Base-by-base conservation (phyloP, 2,329 filamentous ascomycete species). In the Exophiala viscosa region DNA sequence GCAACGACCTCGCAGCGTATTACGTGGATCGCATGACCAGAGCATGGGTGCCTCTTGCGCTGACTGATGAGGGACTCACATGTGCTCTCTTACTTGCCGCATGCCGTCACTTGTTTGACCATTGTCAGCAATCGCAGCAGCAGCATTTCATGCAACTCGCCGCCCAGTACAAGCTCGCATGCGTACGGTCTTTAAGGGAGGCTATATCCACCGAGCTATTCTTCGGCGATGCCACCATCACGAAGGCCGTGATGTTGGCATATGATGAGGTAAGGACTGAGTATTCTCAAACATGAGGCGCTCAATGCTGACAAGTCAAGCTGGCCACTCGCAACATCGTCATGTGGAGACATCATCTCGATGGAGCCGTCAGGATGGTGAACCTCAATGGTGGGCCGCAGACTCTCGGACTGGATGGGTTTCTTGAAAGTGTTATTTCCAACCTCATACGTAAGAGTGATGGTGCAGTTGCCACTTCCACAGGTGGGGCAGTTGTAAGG, bases 251-350 rank as follows among this genome's bases (percentile, higher is more conserved):
- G 41, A 31, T 44, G 23, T n/a, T 44, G 6, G 41, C 41, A 23
- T 44, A 28, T 28, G 41, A 44, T 23, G 41, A 44, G 23, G 41
- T 44, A 35, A 45, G 43, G 3, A 33, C n/a, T n/a, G n/a, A 33
- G 8, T 28, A 28, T 7, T 5, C 23, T 7, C 23, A 28, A 28
- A 5, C 23, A 28, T 5, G 23, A 28, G 8, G 23, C 23, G 23
- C 6, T 6, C 5, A 28, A 7, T 28, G 23, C 23, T 28, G 5
- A 28, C 8, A 28, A 28, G 23, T 28, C 23, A 28, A 28, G 23
- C 3, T 28, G 23, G 23, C 23, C 23, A 28, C 23, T 5, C 5
- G 23, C 23, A 43, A 43, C 20, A 5, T 43, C 17, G 15, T n/a
- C 17, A 43, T 43, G 40, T 43, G 13, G 17, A 18, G 40, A 28